phyloP scores from a whole-genome alignment of 2,329 filamentous ascomycete genomes.

The Aspergillus fijiensis region DNA sequence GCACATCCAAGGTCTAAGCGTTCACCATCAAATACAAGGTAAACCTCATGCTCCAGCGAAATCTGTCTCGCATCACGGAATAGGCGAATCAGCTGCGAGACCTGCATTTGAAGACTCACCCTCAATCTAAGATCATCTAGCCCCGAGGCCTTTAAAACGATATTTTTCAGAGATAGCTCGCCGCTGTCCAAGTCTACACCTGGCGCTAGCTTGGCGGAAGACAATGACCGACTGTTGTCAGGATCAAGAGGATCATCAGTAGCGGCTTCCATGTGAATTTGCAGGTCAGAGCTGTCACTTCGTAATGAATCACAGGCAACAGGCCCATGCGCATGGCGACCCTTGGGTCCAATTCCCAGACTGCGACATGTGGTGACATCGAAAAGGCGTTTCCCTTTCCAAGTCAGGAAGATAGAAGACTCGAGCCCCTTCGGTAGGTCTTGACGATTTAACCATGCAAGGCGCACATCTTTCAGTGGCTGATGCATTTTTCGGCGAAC shows the following conservation, averaged over 20 bases:
- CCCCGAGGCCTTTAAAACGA: slow-evolving; percentile 55
- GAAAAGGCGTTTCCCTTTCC: slow-evolving; percentile 71
- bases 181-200: neutral
- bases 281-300: slow-evolving; percentile 51
- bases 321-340: slow-evolving; percentile 35
- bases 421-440: slow-evolving; percentile 50
- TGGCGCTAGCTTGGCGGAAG: slow-evolving; percentile 2
- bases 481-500: slow-evolving; percentile 68
- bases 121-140: slow-evolving; percentile 53
- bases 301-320: slow-evolving; percentile 49
- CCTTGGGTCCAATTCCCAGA: slow-evolving; percentile 59
- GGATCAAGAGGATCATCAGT: slow-evolving; percentile 54
- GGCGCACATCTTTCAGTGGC: slow-evolving; percentile 64
- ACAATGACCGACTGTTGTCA: slow-evolving; percentile 4
- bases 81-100: slow-evolving; percentile 61
- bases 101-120: slow-evolving; percentile 50
- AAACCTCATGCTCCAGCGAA: slow-evolving; percentile 53
- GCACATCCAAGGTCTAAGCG: slow-evolving; percentile 59
- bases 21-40: slow-evolving; percentile 75
- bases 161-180: slow-evolving; percentile 3
- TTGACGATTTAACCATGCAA: slow-evolving; percentile 69
- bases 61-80: slow-evolving; percentile 60
- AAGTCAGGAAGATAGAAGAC: slow-evolving; percentile 71
- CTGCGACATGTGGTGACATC: slow-evolving; percentile 71
- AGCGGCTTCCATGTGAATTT: slow-evolving; percentile 75